Evolutionary conservation across 768 basidiomycete genomes (phyloP).

Genomic region (Nidularia pulvinata): DNA sequence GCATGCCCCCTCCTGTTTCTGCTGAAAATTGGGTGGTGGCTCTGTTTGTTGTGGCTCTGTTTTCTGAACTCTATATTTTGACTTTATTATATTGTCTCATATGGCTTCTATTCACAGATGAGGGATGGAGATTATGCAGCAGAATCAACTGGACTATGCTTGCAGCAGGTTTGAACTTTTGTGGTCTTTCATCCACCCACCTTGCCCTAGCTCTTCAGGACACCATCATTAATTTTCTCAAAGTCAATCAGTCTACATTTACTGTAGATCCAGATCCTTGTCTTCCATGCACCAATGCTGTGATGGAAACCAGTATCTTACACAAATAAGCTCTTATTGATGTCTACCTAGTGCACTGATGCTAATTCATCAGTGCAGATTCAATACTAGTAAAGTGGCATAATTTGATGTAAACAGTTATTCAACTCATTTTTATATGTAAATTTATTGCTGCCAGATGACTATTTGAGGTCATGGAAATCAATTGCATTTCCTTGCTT

Average conservation of each 20-base stretch:
- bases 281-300: not conserved
- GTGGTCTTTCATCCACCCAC: not conserved
- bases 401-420: not conserved
- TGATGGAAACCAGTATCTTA: not conserved
- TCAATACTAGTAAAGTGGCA: not conserved
- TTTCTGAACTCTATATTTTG: not conserved
- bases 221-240: not conserved
- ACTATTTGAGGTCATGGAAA: not conserved
- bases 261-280: not conserved
- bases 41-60: not conserved
- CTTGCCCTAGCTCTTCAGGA: not conserved
- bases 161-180: not conserved
- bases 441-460: conserved; percentile 6
- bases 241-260: not conserved
- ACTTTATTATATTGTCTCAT: not conserved
- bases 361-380: not conserved
- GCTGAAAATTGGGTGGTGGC: conserved; percentile 12
- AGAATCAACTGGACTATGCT: conserved; percentile 1
- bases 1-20: not conserved
- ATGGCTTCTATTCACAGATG: conserved; percentile 4
- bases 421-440: not conserved
- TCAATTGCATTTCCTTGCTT: conserved; percentile 2
- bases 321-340: not conserved
- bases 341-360: not conserved
- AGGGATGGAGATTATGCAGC: conserved; percentile 3